These are phyloP conservation scores for Achaetomium macrosporum DNA, from an alignment of 2,329 filamentous ascomycete species.

Conservation along the genomic window DNA sequence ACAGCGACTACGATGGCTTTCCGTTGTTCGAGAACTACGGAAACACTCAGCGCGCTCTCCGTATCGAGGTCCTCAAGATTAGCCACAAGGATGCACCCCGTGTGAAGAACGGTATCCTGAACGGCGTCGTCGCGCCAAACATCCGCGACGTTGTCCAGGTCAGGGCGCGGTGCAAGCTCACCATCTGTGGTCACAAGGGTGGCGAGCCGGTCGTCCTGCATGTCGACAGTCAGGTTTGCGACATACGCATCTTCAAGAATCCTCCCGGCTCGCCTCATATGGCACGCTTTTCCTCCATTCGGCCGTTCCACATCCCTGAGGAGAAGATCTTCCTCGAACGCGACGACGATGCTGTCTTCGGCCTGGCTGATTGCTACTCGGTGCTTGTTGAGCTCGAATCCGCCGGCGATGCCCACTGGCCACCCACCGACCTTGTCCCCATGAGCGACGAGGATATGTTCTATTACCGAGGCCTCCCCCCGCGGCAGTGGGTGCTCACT, in stretches of 20 bases:
- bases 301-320: slow-evolving; percentile 48
- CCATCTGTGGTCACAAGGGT: slow-evolving; percentile 33
- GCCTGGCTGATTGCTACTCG: slow-evolving; percentile 45
- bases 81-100: slow-evolving; percentile 42
- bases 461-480: slow-evolving; percentile 23
- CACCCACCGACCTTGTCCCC: slow-evolving; percentile 40
- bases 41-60: slow-evolving; percentile 36
- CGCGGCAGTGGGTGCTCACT: slow-evolving; percentile 35
- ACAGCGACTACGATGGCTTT: slow-evolving; percentile 34
- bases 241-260: slow-evolving; percentile 45
- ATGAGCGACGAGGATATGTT: slow-evolving; percentile 26
- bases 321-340: slow-evolving; percentile 47
- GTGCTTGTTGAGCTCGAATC: slow-evolving; percentile 49
- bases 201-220: slow-evolving; percentile 41
- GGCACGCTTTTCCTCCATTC: slow-evolving; percentile 41
- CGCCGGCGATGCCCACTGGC: slow-evolving; percentile 45
- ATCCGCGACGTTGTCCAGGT: slow-evolving; percentile 33
- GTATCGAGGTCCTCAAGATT: slow-evolving; percentile 49
- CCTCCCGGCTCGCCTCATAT: slow-evolving; percentile 39
- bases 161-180: slow-evolving; percentile 40
- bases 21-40: slow-evolving; percentile 23
- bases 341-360: slow-evolving; percentile 41
- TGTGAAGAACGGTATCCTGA: slow-evolving; percentile 33
- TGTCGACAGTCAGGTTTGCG: slow-evolving; percentile 50
- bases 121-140: slow-evolving; percentile 32